These are phyloP conservation scores for Pharus latifolius DNA, from an alignment of 176 grass and related monocot species.

Conservation along the genomic window DNA sequence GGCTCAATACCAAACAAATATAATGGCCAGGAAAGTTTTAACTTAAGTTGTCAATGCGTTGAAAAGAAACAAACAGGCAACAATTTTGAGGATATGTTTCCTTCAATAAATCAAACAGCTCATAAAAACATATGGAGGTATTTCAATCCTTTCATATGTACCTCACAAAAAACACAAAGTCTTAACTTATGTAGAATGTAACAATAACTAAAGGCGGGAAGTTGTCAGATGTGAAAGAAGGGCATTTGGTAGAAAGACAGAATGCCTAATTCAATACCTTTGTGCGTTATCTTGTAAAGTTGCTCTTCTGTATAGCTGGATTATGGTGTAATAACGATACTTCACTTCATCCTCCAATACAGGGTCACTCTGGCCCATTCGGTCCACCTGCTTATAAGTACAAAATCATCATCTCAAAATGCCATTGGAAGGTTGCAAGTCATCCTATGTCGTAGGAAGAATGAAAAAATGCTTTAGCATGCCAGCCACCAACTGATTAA, in stretches of 20 bases:
- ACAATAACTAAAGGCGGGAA: not conserved
- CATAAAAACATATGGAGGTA: not conserved
- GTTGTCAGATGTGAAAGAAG: not conserved
- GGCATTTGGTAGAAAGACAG: not conserved
- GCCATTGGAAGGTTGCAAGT: not conserved
- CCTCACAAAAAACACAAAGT: not conserved
- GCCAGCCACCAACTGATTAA: not conserved
- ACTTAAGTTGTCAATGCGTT: not conserved
- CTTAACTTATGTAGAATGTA: not conserved
- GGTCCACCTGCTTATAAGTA: slow-evolving; percentile 57
- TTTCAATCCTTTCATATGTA: not conserved
- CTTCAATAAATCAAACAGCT: not conserved
- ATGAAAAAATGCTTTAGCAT: not conserved
- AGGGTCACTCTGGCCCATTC: slow-evolving; percentile 62
- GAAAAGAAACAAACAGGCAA: not conserved
- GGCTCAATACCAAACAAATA: not conserved
- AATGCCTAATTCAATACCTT: slow-evolving; percentile 30
- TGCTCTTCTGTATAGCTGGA: slow-evolving; percentile 89
- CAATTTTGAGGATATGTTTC: not conserved
- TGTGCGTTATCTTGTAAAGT: slow-evolving; percentile 98
- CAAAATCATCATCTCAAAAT: slow-evolving; percentile 11
- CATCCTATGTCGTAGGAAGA: not conserved
- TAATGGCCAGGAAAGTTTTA: not conserved
- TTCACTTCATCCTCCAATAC: slow-evolving; percentile 98
- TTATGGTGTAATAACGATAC: slow-evolving; percentile 88